Conservation (phyloP, 2,329 filamentous ascomycete genomes). For the Paecilomyces formosus region DNA sequence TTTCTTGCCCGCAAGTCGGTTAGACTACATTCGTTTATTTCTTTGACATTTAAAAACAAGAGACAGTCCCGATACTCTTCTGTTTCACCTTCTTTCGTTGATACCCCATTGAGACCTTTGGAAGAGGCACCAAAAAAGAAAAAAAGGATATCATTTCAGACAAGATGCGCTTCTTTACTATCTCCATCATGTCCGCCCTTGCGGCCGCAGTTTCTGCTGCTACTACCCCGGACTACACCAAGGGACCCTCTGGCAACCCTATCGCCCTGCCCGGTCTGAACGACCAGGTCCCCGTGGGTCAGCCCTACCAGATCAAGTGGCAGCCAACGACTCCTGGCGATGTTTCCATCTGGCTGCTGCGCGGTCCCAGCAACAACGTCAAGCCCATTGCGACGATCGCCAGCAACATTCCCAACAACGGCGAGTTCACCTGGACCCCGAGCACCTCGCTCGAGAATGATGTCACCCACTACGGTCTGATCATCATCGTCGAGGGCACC, state of each 20-base stretch:
- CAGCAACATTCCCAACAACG: conserved; percentile 49
- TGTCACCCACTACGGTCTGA: conserved; percentile 51
- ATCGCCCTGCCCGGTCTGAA: conserved; percentile 45
- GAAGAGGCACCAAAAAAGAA: neutral
- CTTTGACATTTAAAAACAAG: neutral
- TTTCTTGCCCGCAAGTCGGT: conserved; percentile 5
- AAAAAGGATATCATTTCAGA: conserved; percentile 1
- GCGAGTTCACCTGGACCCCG: conserved; percentile 50
- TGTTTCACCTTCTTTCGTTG: conserved; percentile 15
- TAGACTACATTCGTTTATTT: conserved; percentile 16
- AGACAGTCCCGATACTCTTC: neutral
- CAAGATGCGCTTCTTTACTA: conserved; percentile 34
- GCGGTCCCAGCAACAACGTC: conserved; percentile 51
- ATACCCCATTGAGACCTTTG: conserved; percentile 4
- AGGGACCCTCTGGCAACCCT: conserved; percentile 44
- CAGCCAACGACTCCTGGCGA: conserved; percentile 27
- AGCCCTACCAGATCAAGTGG: conserved; percentile 54
- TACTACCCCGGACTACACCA: conserved; percentile 29
- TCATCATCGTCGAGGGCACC: conserved; percentile 53
- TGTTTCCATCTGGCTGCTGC: conserved; percentile 54
- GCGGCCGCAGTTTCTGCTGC: conserved; percentile 31
- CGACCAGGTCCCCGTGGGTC: conserved; percentile 49
- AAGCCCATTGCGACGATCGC: conserved; percentile 44
- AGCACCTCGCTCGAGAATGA: conserved; percentile 40
- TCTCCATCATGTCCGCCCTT: conserved; percentile 29